Base-by-base conservation (phyloP, 1,284 basidiomycete species). In the Coniophora puteana region DNA sequence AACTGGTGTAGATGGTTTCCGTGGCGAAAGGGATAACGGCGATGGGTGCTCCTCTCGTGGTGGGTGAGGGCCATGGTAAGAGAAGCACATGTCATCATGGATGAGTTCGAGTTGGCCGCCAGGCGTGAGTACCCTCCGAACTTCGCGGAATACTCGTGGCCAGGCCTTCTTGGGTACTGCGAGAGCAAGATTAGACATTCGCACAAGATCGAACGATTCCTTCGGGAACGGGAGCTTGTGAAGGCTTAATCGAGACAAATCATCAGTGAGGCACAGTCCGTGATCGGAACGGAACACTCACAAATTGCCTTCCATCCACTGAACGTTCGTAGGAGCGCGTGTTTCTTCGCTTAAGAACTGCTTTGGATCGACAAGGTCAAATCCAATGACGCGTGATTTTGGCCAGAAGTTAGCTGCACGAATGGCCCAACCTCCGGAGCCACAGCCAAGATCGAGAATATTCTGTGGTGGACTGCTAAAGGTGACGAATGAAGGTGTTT, bases 391-490 rank as follows among this genome's bases (percentile, higher is more conserved):
- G 17, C 67, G 67, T 13, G 76, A 62, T 25, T 66, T 57, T 25
- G 66, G 70, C 85, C 85, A 89, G n/a, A 62, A 52, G 14, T 55
- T 63, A 7, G 82, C 74, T 3, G 83, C 78, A 31, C 78, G 67
- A 0, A 76, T 48, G 2, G 77, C 66, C 85, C 85, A 89, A 30
- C 71, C 53, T 1, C 84, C 84, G 39, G 71, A 53, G 4, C 85
- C 85, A 59, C 83, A 87, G 5, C 85, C 85, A 13, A 89, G 62
- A 52, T 88, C 85, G 8, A 89, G 69, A 21, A 82, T 76, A n/a
- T 63, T 61, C 2, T 57, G 49, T 1, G 83, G 83, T 2, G 69
- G 67, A 20, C 63, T 66, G n/a, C 66, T 62, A 48, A 74, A 79
- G 47, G 76, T 62, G 41, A 75, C 68, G 51, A 88, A 87, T 4